Percentiles rank a stretch among this genome's conserved stretches.
Evolutionary conservation across 2,329 filamentous ascomycete species (phyloP).

Genomic region (Venturia nashicola): DNA sequence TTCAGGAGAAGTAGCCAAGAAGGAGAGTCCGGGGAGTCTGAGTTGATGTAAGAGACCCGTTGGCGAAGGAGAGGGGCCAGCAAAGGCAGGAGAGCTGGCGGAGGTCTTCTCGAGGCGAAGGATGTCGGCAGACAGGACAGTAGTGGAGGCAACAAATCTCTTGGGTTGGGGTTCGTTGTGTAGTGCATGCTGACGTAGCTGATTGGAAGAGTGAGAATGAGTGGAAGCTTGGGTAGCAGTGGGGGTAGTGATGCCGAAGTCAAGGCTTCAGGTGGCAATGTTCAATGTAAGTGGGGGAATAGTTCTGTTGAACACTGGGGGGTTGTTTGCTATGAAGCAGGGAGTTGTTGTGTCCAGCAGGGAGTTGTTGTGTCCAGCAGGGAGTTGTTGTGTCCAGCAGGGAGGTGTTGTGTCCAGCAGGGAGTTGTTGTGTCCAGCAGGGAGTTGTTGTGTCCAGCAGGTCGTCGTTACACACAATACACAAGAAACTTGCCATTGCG

Average conservation of each 20-base stretch:
- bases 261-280: neutral
- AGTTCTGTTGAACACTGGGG: neutral
- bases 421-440: neutral
- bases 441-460: neutral
- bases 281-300: neutral
- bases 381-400: too few relatives aligned
- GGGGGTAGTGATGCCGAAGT: neutral
- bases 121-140: constrained; percentile 52
- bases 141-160: constrained; percentile 46
- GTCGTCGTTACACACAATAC: neutral
- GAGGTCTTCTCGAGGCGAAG: constrained; percentile 45
- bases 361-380: too few relatives aligned
- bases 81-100: constrained; percentile 47
- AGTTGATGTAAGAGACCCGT: constrained; percentile 46
- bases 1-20: constrained; percentile 60
- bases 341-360: neutral
- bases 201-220: neutral
- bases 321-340: neutral
- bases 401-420: too few relatives aligned
- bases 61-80: constrained; percentile 53
- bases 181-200: neutral
- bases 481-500: neutral
- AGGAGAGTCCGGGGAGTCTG: constrained; percentile 30
- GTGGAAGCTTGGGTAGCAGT: neutral
- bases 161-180: constrained; percentile 42